phyloP scores from a whole-genome alignment of 495 filamentous ascomycete genomes.

The Symbiotaphrina buchneri region DNA sequence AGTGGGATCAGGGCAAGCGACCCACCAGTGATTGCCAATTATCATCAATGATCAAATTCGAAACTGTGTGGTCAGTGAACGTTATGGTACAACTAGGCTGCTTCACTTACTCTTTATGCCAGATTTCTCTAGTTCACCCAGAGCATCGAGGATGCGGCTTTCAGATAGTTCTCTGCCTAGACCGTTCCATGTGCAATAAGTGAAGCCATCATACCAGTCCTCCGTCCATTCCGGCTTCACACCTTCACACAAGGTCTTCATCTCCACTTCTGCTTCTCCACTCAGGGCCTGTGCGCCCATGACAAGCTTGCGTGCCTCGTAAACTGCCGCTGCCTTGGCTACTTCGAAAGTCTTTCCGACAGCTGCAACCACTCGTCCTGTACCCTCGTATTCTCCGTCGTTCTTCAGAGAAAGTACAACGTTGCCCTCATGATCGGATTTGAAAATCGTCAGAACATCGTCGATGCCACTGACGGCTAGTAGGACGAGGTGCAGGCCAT shows the following conservation, averaged over 20 bases:
- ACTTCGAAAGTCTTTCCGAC: constrained; percentile 55
- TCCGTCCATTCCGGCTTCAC: constrained; percentile 54
- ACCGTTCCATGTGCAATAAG: constrained; percentile 83
- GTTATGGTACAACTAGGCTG: too few species aligned
- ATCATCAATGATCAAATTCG: constrained; percentile 80
- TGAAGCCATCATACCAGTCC: constrained; percentile 72
- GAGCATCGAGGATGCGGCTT: constrained; percentile 50
- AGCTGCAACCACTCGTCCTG: constrained; percentile 45
- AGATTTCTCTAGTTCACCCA: constrained; percentile 44
- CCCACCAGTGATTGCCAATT: constrained; percentile 71
- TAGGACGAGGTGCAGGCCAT: constrained; percentile 62
- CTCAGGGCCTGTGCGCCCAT: constrained; percentile 10
- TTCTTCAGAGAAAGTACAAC: constrained; percentile 26
- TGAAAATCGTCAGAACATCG: constrained; percentile 48
- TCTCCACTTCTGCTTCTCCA: constrained; percentile 4
- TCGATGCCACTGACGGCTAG: constrained; percentile 59
- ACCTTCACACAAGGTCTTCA: constrained; percentile 17
- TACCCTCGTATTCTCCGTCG: constrained; percentile 29
- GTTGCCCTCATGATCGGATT: constrained; percentile 38
- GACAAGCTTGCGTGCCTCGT: constrained; percentile 57
- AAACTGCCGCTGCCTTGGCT: constrained; percentile 62
- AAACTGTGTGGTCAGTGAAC: constrained; percentile 28
- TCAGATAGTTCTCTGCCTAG: constrained; percentile 66
- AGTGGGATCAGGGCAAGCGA: constrained; percentile 1
- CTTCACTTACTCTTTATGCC: constrained; percentile 42